These are phyloP conservation scores for Nannochloropsis limnetica DNA, from an alignment of 352 stramenopile genomes.

Conservation along the genomic window DNA sequence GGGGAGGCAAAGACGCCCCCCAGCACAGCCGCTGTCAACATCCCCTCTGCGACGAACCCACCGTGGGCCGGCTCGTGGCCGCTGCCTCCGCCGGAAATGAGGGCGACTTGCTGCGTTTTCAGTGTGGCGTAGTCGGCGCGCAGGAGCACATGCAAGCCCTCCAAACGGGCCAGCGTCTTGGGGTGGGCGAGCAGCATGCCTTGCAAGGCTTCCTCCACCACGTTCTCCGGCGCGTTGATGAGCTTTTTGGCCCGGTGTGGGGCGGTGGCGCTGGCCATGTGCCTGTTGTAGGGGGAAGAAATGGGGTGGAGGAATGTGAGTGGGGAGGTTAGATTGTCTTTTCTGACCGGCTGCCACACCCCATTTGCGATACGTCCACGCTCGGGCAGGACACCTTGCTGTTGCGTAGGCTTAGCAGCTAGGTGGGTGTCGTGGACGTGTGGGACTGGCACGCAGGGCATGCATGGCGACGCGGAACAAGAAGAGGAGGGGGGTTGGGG, in stretches of 20 bases:
- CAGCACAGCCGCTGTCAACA: slow-evolving; percentile 89
- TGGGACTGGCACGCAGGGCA: too few species aligned
- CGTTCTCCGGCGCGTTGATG: slow-evolving; percentile 45
- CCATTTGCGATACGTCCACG: too few species aligned
- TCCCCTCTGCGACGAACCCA: slow-evolving; percentile 86
- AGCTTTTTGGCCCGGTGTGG: slow-evolving; percentile 46
- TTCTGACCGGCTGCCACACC: too few species aligned
- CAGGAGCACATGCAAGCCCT: slow-evolving; percentile 47
- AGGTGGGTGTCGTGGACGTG: too few species aligned
- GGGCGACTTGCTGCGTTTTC: slow-evolving; percentile 47
- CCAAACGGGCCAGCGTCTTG: slow-evolving; percentile 40
- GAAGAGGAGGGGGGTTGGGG: too few species aligned
- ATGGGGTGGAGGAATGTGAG: too few species aligned
- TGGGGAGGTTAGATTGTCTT: neutral
- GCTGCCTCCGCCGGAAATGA: slow-evolving; percentile 62
- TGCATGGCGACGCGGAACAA: too few species aligned
- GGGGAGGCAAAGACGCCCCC: slow-evolving; percentile 92
- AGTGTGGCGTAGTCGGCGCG: slow-evolving; percentile 45
- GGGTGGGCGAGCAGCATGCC: slow-evolving; percentile 44
- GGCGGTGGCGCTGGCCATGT: neutral
- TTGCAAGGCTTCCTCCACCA: slow-evolving; percentile 41
- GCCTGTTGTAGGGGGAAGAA: neutral
- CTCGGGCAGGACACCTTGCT: too few species aligned
- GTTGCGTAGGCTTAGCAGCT: too few species aligned
- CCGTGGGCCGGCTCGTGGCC: slow-evolving; percentile 91